A percentile compares a stretch with the other conserved stretches of the same genome.
Conservation (phyloP, 306 rosid species). For the Sphenostylis stenocarpa region DNA sequence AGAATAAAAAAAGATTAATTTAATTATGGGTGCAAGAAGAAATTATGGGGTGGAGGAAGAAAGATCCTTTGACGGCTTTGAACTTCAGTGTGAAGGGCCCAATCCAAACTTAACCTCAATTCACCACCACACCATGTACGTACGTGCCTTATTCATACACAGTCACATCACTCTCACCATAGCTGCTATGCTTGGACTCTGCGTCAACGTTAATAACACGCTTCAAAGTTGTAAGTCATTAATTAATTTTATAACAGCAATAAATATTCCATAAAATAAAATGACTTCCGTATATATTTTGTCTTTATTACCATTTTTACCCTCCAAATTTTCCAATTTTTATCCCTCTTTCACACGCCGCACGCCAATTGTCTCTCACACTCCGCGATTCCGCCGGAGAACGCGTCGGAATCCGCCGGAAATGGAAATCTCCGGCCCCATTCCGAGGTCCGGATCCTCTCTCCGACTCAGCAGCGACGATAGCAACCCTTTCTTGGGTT, state of each 20-base stretch:
- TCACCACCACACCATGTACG: background rate
- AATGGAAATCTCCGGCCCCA: conserved; percentile 49
- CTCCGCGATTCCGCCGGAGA: conserved; percentile 39
- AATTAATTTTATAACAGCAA: background rate
- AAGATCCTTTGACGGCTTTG: background rate
- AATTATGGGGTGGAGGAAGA: too few relatives aligned
- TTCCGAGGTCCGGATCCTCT: conserved; percentile 50
- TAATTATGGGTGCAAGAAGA: too few relatives aligned
- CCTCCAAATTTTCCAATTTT: conserved; percentile 39
- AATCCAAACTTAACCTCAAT: background rate
- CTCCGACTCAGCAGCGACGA: conserved; percentile 38
- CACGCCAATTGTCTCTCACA: conserved; percentile 21
- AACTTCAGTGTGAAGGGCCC: background rate
- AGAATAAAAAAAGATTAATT: too few relatives aligned
- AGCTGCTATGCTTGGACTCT: background rate
- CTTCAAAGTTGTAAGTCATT: background rate
- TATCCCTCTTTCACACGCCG: background rate
- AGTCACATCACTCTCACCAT: too few relatives aligned
- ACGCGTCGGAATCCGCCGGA: conserved; percentile 38
- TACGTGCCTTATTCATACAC: background rate
- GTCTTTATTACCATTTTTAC: conserved; percentile 48
- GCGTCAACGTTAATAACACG: background rate
- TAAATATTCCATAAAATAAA: background rate
- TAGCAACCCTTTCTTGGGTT: conserved; percentile 45
- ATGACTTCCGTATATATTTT: conserved; percentile 35